These are phyloP conservation scores for Wickerhamomyces alni DNA, from an alignment of 805 yeast genomes.

Conservation along the genomic window DNA sequence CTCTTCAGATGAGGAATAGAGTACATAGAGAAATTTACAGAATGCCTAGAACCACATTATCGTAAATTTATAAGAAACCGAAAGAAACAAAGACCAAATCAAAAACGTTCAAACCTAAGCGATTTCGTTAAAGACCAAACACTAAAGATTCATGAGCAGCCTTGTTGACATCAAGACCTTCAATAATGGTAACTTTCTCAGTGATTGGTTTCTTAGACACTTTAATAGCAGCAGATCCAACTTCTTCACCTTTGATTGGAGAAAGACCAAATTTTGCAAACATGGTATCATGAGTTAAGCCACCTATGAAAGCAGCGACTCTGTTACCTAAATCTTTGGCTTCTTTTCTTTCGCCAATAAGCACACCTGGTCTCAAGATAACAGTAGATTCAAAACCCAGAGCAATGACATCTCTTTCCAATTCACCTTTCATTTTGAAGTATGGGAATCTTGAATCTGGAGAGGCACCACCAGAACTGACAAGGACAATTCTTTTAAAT, in stretches of 20 bases:
- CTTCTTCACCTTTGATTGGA: conserved; percentile 61
- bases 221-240: conserved; percentile 50
- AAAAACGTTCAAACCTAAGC: too few relatives aligned
- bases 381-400: conserved; percentile 67
- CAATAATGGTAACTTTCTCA: conserved; percentile 25
- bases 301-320: conserved; percentile 24
- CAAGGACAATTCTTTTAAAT: conserved; percentile 57
- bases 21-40: too few relatives aligned
- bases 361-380: conserved; percentile 71
- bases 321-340: conserved; percentile 33
- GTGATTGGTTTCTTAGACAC: conserved; percentile 16
- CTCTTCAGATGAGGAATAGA: neutral
- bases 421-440: conserved; percentile 62
- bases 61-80: too few relatives aligned
- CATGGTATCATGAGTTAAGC: conserved; percentile 27
- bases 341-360: conserved; percentile 56
- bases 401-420: conserved; percentile 60
- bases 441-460: conserved; percentile 55
- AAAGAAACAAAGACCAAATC: too few relatives aligned
- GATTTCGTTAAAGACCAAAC: too few relatives aligned
- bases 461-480: conserved; percentile 64
- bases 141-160: conserved; percentile 5
- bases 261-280: conserved; percentile 26
- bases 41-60: too few relatives aligned
- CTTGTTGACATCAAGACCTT: conserved; percentile 21